phyloP scores from a whole-genome alignment of 768 basidiomycete genomes.

The Lactifluus subvellereus region DNA sequence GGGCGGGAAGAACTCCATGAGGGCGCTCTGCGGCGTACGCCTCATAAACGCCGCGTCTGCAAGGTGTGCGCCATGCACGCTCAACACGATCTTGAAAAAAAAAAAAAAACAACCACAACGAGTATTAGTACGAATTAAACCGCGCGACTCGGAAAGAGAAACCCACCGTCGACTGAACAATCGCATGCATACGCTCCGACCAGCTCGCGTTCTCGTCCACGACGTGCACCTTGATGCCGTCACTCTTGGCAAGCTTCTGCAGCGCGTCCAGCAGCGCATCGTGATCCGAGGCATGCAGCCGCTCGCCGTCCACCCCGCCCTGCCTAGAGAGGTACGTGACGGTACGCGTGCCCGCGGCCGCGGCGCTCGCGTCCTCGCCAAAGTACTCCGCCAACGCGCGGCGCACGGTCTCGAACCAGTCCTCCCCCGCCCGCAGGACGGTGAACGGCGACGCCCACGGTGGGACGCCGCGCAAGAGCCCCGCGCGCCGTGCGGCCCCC shows the following conservation, averaged over 20 bases:
- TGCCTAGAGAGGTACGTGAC: slow-evolving; percentile 69
- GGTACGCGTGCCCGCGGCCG: slow-evolving; percentile 35
- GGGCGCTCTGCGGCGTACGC: slow-evolving; percentile 8
- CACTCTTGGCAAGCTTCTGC: slow-evolving; percentile 36
- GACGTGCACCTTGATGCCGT: slow-evolving; percentile 13
- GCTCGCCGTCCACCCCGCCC: slow-evolving; percentile 41
- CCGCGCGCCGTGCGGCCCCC: slow-evolving; percentile 46
- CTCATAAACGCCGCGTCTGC: slow-evolving; percentile 20
- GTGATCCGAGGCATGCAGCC: slow-evolving; percentile 53
- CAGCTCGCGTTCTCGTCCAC: slow-evolving; percentile 18
- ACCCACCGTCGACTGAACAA: slow-evolving; percentile 21
- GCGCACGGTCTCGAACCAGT: slow-evolving; percentile 37
- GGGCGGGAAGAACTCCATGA: slow-evolving; percentile 23
- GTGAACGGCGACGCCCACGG: slow-evolving; percentile 34
- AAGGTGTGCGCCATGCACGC: slow-evolving; percentile 18
- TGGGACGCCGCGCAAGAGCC: slow-evolving; percentile 22
- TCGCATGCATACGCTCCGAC: slow-evolving; percentile 20
- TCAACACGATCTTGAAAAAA: slow-evolving; percentile 14
- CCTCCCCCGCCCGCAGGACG: slow-evolving; percentile 37
- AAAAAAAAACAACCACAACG: background rate
- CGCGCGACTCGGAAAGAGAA: background rate
- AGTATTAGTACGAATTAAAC: background rate
- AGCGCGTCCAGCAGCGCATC: slow-evolving; percentile 54
- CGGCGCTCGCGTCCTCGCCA: slow-evolving; percentile 25
- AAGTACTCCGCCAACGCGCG: slow-evolving; percentile 42